Base-by-base conservation (phyloP, 371 early-diverging fungal species). In the Mucor plumbeus region DNA sequence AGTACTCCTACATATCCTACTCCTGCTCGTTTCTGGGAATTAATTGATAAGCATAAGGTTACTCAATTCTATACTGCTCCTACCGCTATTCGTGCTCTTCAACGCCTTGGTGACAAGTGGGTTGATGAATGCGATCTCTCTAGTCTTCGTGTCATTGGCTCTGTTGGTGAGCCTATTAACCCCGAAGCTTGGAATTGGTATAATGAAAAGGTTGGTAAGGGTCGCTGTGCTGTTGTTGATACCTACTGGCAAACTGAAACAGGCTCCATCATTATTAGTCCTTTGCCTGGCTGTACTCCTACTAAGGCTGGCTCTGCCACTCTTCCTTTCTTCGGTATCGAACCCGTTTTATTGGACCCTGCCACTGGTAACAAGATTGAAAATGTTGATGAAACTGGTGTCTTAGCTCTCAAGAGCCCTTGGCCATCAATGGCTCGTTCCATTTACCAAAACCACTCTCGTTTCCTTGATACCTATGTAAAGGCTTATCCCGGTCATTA, bases 21-120 rank as follows among this genome's bases (percentile, higher is more conserved):
- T 60, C 87, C 92, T 21, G 84, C 85, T 38, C 87, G 95, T 57
- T 89, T 92, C 82, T 96, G 95, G 92, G 76, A 91, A 61, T 67
- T 91, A 40, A 89, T 96, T 39, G 92, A 91, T 64, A 90, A 92
- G 58, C 94, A 94, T 87, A 91, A 87, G 70, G 83, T 98, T 65
- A 98, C 98, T 15, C 97, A 97, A 75, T 92, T 99, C 73, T 99
- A 99, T 82, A 99, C 99, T 13, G 98, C 99, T 0, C 99, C 99
- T 15, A 99, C 99, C 7, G 97, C 97, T 41, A 94, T 99, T 65
- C 91, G 99, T 59, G 94, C 97, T 5, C 85, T 99, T 61, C 90
- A 94, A 59, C 87, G 93, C 33, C 78, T 91, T 31, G 97, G 97
- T 36, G 93, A 97, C 69, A 81, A 90, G 40, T 87, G 86, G 84